These are phyloP conservation scores for Spatholobus suberectus DNA, from an alignment of 306 rosid genomes.

Conservation along the genomic window DNA sequence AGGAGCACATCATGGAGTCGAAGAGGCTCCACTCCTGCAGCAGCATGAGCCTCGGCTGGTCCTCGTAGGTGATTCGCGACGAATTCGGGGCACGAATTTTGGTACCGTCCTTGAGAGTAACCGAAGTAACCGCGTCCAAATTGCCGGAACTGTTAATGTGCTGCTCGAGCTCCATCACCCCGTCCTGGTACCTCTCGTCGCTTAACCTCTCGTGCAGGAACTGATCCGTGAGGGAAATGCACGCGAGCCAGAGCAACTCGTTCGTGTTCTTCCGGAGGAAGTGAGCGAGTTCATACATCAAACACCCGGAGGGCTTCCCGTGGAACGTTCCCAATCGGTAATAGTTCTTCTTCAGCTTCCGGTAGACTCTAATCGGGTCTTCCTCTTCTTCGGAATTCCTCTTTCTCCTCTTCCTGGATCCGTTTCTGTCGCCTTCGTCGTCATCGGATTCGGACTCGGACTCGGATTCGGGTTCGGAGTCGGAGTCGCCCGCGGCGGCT, in stretches of 20 bases:
- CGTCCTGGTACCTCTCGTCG: conserved; percentile 89
- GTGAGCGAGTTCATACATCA: conserved; percentile 92
- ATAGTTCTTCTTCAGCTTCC: conserved; percentile 71
- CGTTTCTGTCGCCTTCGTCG: not conserved
- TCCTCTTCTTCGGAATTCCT: conserved; percentile 33
- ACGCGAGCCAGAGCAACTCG: conserved; percentile 89
- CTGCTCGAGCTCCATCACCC: conserved; percentile 95
- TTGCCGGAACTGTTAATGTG: conserved; percentile 84
- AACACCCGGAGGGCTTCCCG: conserved; percentile 94
- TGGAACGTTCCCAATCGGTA: conserved; percentile 89
- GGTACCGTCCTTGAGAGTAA: conserved; percentile 87
- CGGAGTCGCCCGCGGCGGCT: conserved; percentile 9
- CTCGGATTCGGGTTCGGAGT: not conserved
- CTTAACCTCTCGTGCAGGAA: conserved; percentile 89
- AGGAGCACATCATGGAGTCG: conserved; percentile 92
- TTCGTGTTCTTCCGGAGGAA: conserved; percentile 82
- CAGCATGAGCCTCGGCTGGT: conserved; percentile 92
- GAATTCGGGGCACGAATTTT: conserved; percentile 78
- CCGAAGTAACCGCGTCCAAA: conserved; percentile 74
- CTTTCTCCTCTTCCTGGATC: conserved; percentile 4
- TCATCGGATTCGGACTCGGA: not conserved
- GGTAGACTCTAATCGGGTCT: conserved; percentile 63
- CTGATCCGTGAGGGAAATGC: conserved; percentile 90
- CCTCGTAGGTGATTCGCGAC: conserved; percentile 78
- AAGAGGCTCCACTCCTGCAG: conserved; percentile 92